Evolutionary conservation across 1,139 yeast genomes (phyloP), one percentile per base, ranked within the genome.

Genomic region (Sugiyamaella pinicola): DNA sequence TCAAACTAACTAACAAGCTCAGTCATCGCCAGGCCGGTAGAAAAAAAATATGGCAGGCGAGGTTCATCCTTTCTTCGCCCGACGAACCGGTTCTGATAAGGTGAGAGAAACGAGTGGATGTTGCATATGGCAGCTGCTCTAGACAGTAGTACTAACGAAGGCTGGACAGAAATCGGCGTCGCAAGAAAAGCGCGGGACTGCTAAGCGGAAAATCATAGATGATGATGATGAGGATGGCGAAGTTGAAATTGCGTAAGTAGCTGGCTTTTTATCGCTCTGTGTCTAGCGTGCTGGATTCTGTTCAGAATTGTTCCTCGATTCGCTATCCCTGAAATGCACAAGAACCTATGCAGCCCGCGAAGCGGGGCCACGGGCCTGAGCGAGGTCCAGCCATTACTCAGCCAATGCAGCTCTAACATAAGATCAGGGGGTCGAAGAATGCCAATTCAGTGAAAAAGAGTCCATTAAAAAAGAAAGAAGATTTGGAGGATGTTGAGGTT

Each of bases 401-500:
- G n/a, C n/a, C n/a, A n/a, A n/a, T n/a, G n/a, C n/a, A n/a, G n/a
- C n/a, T n/a, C n/a, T n/a, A n/a, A n/a, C n/a, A n/a, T n/a, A n/a
- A n/a, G n/a, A n/a, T n/a, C n/a, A n/a, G 40, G 21, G 21, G 33
- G 8, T 29, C 26, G 21, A 31, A 17, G 13, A 40, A 22, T 13
- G 4, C 22, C 22, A 41, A 19, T 26, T 28, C 46, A 41, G 24
- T 18, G 2, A 41, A 37, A 28, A 35, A 15, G 37, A 26, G n/a
- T 19, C 13, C 24, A 17, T n/a, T 4, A 2, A 13, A 35, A 21
- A 35, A 46, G 22, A 44, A 33, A 13, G 60, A 57, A 19, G 55
- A 56, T 9, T 37, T 57, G 33, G 53, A 60, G 26, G 55, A 52
- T 19, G 54, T 58, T 10, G 59, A 58, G 19, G 60, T 54, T 6